Percentiles rank a stretch among this genome's conserved stretches.
These are phyloP conservation scores for Citrus hindsii DNA, from an alignment of 345 rosid species.

Conservation along the genomic window DNA sequence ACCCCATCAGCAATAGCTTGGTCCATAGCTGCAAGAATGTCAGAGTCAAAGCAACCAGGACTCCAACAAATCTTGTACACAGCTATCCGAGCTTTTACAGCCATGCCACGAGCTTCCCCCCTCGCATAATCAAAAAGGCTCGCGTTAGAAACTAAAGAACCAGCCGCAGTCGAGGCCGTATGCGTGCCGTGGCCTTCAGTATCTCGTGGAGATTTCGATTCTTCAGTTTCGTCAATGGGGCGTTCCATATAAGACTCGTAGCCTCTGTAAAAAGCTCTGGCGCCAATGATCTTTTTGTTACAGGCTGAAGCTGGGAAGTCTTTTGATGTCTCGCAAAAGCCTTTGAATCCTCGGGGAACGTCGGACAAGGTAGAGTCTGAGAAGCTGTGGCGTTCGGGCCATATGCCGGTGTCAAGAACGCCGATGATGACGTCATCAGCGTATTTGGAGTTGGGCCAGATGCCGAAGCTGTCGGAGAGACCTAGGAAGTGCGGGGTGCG, in stretches of 20 bases:
- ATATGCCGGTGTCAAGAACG: constrained; percentile 81
- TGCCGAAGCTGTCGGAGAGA: constrained; percentile 51
- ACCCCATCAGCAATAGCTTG: constrained; percentile 83
- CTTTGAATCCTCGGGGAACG: constrained; percentile 63
- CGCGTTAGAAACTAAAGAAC: constrained; percentile 61
- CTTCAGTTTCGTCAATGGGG: constrained; percentile 38
- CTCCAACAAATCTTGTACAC: constrained; percentile 90
- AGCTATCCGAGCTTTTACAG: constrained; percentile 72
- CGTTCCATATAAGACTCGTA: constrained; percentile 34
- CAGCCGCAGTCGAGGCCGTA: constrained; percentile 86
- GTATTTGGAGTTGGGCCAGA: constrained; percentile 60
- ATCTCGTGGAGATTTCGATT: constrained; percentile 70
- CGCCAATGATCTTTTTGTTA: constrained; percentile 78
- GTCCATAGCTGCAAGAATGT: constrained; percentile 93
- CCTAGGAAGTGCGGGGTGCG: constrained; percentile 72
- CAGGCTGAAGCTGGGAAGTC: constrained; percentile 72
- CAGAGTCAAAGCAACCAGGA: constrained; percentile 78
- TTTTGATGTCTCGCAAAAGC: constrained; percentile 49
- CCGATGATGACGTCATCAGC: constrained; percentile 80
- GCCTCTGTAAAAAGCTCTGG: constrained; percentile 65
- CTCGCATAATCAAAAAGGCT: constrained; percentile 56
- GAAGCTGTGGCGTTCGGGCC: constrained; percentile 81
- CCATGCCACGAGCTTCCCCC: constrained; percentile 92
- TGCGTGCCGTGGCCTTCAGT: constrained; percentile 91
- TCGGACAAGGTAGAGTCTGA: constrained; percentile 42